Evolutionary conservation across 2,329 filamentous ascomycete species (phyloP).

Genomic region (Tolypocladium sp.): DNA sequence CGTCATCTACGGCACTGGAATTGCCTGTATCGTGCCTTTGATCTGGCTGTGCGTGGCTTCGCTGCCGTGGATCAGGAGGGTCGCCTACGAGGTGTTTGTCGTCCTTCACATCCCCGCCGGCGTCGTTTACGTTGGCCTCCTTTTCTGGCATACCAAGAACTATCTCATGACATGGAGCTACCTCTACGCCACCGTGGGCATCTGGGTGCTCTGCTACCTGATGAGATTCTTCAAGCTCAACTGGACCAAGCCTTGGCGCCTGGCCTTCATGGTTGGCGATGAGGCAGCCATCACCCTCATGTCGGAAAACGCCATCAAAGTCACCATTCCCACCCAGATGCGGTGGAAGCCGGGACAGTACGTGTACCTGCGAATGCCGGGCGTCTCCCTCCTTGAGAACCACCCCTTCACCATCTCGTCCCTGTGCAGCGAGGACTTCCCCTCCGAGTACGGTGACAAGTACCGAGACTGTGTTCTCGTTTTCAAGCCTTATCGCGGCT

Average conservation of each 20-base stretch:
- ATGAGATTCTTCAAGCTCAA: constrained; percentile 78
- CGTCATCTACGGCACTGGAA: constrained; percentile 76
- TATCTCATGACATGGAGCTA: constrained; percentile 87
- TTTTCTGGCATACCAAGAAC: constrained; percentile 96
- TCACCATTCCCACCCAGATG: constrained; percentile 89
- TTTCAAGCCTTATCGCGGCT: constrained; percentile 85
- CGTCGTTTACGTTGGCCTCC: constrained; percentile 68
- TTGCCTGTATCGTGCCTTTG: constrained; percentile 73
- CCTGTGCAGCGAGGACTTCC: constrained; percentile 85
- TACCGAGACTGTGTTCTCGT: constrained; percentile 86
- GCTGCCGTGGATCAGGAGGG: constrained; percentile 64
- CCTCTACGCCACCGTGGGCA: constrained; percentile 68
- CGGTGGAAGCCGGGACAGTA: constrained; percentile 91
- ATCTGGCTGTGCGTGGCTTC: constrained; percentile 79
- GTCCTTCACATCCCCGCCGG: constrained; percentile 74
- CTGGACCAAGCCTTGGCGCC: constrained; percentile 72
- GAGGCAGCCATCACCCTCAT: constrained; percentile 84
- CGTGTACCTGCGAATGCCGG: constrained; percentile 88
- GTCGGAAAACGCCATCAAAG: constrained; percentile 88
- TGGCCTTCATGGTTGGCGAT: constrained; percentile 80
- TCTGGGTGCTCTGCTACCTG: constrained; percentile 69
- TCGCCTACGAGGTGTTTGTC: constrained; percentile 81
- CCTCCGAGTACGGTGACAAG: constrained; percentile 79
- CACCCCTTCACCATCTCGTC: constrained; percentile 95
- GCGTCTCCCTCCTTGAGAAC: constrained; percentile 82